Conservation (phyloP, 768 basidiomycete genomes). For the Leccinellum luteum region DNA sequence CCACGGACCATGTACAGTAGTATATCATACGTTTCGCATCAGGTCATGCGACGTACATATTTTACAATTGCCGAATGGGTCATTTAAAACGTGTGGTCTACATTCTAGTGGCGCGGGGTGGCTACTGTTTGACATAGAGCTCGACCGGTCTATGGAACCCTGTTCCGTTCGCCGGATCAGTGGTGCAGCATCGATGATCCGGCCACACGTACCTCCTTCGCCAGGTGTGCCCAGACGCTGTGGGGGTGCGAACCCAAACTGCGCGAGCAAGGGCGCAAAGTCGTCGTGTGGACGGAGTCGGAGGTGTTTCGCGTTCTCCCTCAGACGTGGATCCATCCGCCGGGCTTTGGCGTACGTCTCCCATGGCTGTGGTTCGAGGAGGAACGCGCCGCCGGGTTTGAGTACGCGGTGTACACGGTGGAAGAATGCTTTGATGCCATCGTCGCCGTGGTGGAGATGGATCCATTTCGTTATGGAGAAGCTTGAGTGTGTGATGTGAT, state of each 20-base stretch:
- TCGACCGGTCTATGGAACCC: slow-evolving; percentile 47
- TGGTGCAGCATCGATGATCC: neutral
- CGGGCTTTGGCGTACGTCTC: slow-evolving; percentile 78
- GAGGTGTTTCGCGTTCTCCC: slow-evolving; percentile 56
- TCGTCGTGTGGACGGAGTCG: slow-evolving; percentile 60
- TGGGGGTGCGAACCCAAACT: slow-evolving; percentile 60
- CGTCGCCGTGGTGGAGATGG: slow-evolving; percentile 79
- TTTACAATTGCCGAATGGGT: neutral
- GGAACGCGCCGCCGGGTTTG: slow-evolving; percentile 59
- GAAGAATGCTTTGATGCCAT: slow-evolving; percentile 69
- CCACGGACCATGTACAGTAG: slow-evolving; percentile 2
- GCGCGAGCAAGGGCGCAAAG: slow-evolving; percentile 52
- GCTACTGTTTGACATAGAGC: slow-evolving; percentile 48
- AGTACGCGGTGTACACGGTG: slow-evolving; percentile 55
- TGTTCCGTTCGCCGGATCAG: slow-evolving; percentile 6
- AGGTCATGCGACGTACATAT: neutral
- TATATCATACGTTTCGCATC: slow-evolving; percentile 2
- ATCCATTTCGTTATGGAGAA: slow-evolving; percentile 93
- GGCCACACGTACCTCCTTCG: slow-evolving; percentile 54
- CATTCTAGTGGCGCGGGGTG: neutral
- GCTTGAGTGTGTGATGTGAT: neutral
- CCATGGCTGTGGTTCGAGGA: slow-evolving; percentile 87
- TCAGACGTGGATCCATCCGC: slow-evolving; percentile 62
- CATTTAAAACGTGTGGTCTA: neutral
- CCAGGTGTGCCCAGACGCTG: slow-evolving; percentile 52